These are phyloP conservation scores for Jatropha multifida DNA, from an alignment of 441 rosid species.

Conservation along the genomic window DNA sequence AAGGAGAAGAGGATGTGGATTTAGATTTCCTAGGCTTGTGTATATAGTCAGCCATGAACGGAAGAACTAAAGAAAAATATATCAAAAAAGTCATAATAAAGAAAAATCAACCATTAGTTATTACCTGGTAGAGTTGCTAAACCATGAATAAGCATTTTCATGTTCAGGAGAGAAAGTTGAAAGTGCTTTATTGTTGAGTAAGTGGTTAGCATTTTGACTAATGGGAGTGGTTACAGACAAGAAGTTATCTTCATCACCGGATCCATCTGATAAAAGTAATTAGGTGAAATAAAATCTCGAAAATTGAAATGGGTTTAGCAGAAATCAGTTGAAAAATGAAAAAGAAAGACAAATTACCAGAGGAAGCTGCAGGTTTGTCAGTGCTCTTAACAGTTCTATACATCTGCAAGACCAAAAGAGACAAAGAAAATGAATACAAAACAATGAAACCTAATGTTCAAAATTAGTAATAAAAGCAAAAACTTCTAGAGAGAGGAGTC, in stretches of 20 bases:
- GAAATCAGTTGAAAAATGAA: conserved; percentile 9
- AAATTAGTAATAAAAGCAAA: background rate
- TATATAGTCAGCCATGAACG: conserved; percentile 27
- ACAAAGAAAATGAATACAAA: conserved; percentile 26
- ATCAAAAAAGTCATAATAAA: background rate
- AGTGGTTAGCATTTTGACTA: conserved; percentile 1
- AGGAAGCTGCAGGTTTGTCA: conserved; percentile 74
- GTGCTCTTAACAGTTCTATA: conserved; percentile 90
- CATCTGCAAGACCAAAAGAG: conserved; percentile 49
- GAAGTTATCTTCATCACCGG: conserved; percentile 39
- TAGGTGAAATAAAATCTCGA: background rate
- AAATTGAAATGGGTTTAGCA: conserved; percentile 6
- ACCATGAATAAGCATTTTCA: conserved; percentile 25
- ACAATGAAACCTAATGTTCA: conserved; percentile 7
- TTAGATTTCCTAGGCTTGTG: conserved; percentile 12
- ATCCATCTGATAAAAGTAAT: conserved; percentile 31
- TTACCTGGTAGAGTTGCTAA: conserved; percentile 36
- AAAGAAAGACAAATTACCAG: conserved; percentile 45
- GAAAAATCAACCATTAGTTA: background rate
- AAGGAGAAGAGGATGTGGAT: background rate
- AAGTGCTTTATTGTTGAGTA: conserved; percentile 12
- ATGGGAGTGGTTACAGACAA: conserved; percentile 23
- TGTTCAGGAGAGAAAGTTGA: conserved; percentile 19
- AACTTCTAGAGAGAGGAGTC: conserved; percentile 12
- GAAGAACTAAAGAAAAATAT: background rate